Conservation (phyloP, 208 protist species). For the Wallacemonas sp. region DNA sequence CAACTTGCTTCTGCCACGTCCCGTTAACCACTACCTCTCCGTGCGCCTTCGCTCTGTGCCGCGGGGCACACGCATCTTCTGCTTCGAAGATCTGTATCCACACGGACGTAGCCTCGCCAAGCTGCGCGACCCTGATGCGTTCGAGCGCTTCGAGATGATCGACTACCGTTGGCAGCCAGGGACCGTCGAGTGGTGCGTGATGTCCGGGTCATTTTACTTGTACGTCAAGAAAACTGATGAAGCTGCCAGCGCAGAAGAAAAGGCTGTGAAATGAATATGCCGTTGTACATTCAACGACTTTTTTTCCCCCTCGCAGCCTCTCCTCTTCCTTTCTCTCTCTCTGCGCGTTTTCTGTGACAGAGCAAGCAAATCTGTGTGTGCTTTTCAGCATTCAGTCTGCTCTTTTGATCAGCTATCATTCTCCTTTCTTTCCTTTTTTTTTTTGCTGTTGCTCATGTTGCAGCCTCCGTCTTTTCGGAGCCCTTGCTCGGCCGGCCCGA, state of each 20-base stretch:
- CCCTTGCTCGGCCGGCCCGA: background rate
- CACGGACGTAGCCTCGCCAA: conserved; percentile 55
- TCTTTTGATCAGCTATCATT: background rate
- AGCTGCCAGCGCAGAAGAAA: no score
- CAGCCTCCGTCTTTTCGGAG: background rate
- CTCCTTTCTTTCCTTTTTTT: conserved; percentile 8
- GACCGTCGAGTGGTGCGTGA: conserved; percentile 75
- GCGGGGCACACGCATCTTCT: conserved; percentile 62
- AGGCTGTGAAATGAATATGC: no score
- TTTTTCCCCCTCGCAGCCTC: no score
- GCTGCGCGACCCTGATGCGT: conserved; percentile 73
- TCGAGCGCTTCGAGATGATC: conserved; percentile 62
- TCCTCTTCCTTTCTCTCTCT: background rate
- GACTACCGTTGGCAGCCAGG: conserved; percentile 73
- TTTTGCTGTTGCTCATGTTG: background rate
- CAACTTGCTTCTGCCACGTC: conserved; percentile 65
- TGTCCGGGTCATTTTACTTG: conserved; percentile 52
- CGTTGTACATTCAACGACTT: no score
- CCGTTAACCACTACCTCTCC: conserved; percentile 76
- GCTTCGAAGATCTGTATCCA: conserved; percentile 78
- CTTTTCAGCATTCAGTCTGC: background rate
- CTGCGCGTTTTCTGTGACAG: background rate
- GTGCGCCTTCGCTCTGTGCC: conserved; percentile 56
- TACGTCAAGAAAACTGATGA: conserved; percentile 33
- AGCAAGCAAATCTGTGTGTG: background rate